Conservation (phyloP, 371 early-diverging fungal species). For the Fennellomyces sp. region DNA sequence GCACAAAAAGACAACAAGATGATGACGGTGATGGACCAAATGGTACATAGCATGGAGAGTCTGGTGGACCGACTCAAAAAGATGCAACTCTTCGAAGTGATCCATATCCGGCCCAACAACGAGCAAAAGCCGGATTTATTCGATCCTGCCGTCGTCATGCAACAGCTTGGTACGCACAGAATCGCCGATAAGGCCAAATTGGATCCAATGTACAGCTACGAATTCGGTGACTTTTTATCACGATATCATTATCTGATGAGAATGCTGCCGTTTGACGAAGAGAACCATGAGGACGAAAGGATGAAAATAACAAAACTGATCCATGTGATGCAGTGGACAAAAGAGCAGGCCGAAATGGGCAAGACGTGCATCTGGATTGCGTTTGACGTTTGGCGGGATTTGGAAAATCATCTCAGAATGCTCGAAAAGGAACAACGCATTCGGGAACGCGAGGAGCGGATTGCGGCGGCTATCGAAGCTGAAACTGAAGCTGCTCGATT, state of each 20-base stretch:
- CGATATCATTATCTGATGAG: conserved; percentile 49
- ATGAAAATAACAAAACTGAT: conserved; percentile 2
- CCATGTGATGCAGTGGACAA: conserved; percentile 42
- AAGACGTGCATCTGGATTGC: conserved; percentile 59
- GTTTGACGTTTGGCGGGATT: conserved; percentile 71
- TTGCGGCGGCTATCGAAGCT: conserved; percentile 33
- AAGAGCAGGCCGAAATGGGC: conserved; percentile 43
- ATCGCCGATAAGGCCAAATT: conserved; percentile 27
- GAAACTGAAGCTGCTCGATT: conserved; percentile 29
- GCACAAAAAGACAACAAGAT: conserved; percentile 6
- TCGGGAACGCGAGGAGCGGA: conserved; percentile 30
- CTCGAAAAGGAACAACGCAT: conserved; percentile 69
- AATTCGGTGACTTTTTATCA: conserved; percentile 54
- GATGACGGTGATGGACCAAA: conserved; percentile 29
- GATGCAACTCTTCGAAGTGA: conserved; percentile 66
- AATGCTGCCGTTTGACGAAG: conserved; percentile 8
- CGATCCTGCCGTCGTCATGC: conserved; percentile 33
- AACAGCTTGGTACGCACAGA: conserved; percentile 46
- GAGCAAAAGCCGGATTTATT: conserved; percentile 28
- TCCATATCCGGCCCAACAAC: conserved; percentile 55
- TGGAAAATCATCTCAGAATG: conserved; percentile 75
- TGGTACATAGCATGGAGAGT: conserved; percentile 21
- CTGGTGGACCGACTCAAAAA: conserved; percentile 37
- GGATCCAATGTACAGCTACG: conserved; percentile 36
- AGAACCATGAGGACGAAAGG: not conserved